Percentiles rank a stretch among this genome's conserved stretches.
These are phyloP conservation scores for Russula foetens DNA, from an alignment of 768 basidiomycete species.

Conservation along the genomic window DNA sequence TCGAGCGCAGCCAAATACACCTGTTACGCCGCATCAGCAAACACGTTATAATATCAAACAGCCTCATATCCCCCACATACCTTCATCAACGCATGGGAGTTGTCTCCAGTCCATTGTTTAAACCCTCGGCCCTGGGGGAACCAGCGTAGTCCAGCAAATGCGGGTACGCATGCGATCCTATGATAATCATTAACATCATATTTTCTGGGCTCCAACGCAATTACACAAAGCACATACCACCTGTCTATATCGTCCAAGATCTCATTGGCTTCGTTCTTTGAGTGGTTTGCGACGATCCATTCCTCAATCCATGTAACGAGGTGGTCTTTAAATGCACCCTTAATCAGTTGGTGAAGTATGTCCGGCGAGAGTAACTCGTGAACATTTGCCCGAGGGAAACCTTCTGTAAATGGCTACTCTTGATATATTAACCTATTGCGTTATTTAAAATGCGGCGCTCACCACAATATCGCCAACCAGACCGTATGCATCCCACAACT, in stretches of 20 bases:
- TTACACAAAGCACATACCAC: background rate
- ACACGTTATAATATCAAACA: too few relatives aligned
- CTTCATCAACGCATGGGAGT: slow-evolving; percentile 6
- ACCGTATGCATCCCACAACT: background rate
- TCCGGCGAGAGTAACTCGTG: background rate
- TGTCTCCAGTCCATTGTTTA: slow-evolving; percentile 6
- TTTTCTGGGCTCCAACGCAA: background rate
- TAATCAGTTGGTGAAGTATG: background rate
- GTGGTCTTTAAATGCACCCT: background rate
- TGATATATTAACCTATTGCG: too few relatives aligned
- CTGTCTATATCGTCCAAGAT: background rate
- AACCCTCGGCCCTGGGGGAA: background rate
- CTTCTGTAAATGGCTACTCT: background rate
- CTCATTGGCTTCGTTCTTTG: background rate
- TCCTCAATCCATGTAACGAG: background rate
- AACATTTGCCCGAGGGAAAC: background rate
- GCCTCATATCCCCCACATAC: too few relatives aligned
- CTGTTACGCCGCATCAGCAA: too few relatives aligned
- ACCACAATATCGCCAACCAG: background rate
- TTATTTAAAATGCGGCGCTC: too few relatives aligned
- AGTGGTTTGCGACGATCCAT: background rate
- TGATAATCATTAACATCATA: background rate
- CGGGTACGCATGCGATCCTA: background rate
- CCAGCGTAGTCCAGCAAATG: background rate
- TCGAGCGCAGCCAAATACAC: too few relatives aligned